Percentiles rank a stretch among this genome's conserved stretches.
phyloP scores from a whole-genome alignment of 2,329 filamentous ascomycete species.

The Pseudocercospora fijiensis region DNA sequence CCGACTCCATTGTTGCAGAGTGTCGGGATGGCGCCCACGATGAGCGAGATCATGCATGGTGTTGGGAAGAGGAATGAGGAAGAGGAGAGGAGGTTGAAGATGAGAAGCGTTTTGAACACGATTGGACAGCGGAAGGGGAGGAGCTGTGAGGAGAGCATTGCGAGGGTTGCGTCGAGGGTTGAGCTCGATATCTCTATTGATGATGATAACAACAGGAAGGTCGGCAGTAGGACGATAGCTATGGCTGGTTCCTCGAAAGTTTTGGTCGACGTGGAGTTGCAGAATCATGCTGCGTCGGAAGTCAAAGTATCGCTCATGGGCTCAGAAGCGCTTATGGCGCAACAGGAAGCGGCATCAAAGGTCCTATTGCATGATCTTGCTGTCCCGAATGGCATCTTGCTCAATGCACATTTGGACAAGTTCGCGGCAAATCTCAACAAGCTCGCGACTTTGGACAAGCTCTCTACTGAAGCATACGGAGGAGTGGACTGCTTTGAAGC shows the following conservation, averaged over 20 bases:
- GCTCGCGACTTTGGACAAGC: constrained; percentile 67
- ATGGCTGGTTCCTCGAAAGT: constrained; percentile 36
- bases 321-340: constrained; percentile 58
- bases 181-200: constrained; percentile 43
- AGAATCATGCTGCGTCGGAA: constrained; percentile 44
- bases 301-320: constrained; percentile 65
- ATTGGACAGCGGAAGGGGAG: constrained; percentile 67
- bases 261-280: constrained; percentile 36
- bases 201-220: constrained; percentile 23
- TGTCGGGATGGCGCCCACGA: constrained; percentile 44
- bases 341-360: constrained; percentile 61
- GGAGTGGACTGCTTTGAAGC: constrained; percentile 73
- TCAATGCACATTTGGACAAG: constrained; percentile 67
- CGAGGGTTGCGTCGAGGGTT: constrained; percentile 67
- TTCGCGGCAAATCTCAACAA: constrained; percentile 72
- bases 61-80: constrained; percentile 50
- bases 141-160: constrained; percentile 73
- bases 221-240: constrained; percentile 38
- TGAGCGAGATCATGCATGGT: constrained; percentile 45
- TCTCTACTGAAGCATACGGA: constrained; percentile 59
- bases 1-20: constrained; percentile 37
- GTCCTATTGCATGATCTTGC: constrained; percentile 67
- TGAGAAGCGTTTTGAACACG: constrained; percentile 62
- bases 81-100: constrained; percentile 53
- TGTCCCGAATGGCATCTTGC: constrained; percentile 59